Conservation (phyloP, 2,329 filamentous ascomycete species). For the Paecilomyces fulvus region DNA sequence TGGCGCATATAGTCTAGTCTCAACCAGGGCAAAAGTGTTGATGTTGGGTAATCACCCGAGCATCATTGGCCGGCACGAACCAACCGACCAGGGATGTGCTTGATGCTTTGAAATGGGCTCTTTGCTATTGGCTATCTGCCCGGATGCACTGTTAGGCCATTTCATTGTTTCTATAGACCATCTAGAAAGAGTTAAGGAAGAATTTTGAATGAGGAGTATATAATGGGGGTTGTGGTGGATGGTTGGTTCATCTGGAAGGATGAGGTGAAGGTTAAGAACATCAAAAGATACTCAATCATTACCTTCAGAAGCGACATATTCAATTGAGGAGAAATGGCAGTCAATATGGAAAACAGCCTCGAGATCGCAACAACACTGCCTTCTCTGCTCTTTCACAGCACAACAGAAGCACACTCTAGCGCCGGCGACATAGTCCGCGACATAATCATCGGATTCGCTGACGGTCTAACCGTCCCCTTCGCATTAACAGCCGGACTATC, state of each 20-base stretch:
- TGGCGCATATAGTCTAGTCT: not conserved
- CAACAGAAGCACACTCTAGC: slow-evolving; percentile 2
- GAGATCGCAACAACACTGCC: not conserved
- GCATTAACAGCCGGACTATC: slow-evolving; percentile 61
- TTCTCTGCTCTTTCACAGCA: not conserved
- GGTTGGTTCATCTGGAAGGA: not conserved
- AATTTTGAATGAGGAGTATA: not conserved
- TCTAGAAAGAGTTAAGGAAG: not conserved
- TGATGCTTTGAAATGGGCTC: not conserved
- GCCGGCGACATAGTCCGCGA: slow-evolving; percentile 27
- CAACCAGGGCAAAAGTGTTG: not conserved
- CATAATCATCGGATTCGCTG: slow-evolving; percentile 62
- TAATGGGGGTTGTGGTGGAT: not conserved
- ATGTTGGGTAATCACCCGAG: not conserved
- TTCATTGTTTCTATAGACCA: not conserved
- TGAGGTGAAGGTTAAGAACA: not conserved
- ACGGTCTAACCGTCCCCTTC: slow-evolving; percentile 67
- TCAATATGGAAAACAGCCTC: not conserved
- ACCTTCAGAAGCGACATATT: too few relatives aligned
- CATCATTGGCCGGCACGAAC: not conserved
- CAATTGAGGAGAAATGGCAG: not conserved
- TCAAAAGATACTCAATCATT: not conserved
- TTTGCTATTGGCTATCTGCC: not conserved
- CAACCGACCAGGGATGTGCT: not conserved
- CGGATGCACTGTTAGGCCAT: not conserved